Evolutionary conservation across 352 stramenopile genomes (phyloP).

Genomic region (Phytophthora vignae): DNA sequence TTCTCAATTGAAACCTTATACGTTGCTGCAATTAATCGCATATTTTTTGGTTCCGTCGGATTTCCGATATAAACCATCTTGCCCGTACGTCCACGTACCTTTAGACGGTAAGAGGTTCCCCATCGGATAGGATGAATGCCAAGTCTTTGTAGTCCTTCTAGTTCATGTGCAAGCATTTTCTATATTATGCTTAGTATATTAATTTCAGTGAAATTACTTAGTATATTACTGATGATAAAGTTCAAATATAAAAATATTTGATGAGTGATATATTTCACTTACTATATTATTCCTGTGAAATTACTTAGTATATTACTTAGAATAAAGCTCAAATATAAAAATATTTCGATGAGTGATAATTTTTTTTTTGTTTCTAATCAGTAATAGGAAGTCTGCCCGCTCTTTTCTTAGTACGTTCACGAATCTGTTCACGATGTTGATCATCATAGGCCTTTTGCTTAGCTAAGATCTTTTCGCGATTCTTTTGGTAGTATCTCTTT

Average conservation of each 20-base stretch:
- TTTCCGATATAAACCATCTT: conserved; percentile 9
- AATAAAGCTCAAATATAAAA: neutral
- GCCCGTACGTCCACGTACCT: neutral
- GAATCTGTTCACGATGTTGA: neutral
- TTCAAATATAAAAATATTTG: no score
- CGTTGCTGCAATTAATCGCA: neutral
- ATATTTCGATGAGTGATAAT: neutral
- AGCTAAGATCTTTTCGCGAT: neutral
- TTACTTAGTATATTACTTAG: neutral
- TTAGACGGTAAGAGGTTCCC: conserved; percentile 9
- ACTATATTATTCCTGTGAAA: neutral
- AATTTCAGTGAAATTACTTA: neutral
- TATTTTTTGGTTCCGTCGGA: neutral
- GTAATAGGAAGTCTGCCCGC: neutral
- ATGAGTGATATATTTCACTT: no score
- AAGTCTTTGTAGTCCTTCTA: conserved; percentile 15
- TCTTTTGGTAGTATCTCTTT: neutral
- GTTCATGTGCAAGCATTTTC: conserved; percentile 6
- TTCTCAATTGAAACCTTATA: neutral
- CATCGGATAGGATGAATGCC: conserved; percentile 11
- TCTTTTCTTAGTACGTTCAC: neutral
- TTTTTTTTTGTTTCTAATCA: neutral
- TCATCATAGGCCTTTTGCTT: neutral
- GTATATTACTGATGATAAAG: neutral
- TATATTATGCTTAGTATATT: conserved; percentile 5